Conservation (phyloP, 2,329 filamentous ascomycete species). For the Fusarium duplospermum region DNA sequence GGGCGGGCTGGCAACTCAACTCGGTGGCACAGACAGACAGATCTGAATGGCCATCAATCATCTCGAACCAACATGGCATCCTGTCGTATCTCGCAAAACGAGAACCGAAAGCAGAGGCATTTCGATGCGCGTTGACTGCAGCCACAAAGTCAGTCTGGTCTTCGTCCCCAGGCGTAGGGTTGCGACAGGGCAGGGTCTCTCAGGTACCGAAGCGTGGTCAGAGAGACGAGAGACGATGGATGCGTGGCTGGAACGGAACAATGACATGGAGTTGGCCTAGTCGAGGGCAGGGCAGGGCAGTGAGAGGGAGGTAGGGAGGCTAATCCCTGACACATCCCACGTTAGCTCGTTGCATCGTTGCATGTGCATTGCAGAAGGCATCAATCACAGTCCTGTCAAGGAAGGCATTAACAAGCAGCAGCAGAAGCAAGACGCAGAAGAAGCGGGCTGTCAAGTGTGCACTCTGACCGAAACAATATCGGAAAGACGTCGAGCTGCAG, state of each 20-base stretch:
- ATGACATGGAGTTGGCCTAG: slow-evolving; percentile 2
- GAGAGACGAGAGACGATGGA: background rate
- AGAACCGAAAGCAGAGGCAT: background rate
- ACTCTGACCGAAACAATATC: background rate
- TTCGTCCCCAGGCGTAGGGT: background rate
- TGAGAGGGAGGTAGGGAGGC: background rate
- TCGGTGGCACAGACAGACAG: background rate
- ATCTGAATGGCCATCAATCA: background rate
- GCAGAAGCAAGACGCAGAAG: background rate
- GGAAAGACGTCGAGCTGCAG: background rate
- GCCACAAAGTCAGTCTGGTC: background rate
- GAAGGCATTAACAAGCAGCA: background rate
- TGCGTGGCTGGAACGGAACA: slow-evolving; percentile 28
- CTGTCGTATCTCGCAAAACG: background rate
- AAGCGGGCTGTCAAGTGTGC: background rate
- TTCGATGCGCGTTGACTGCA: slow-evolving; percentile 5
- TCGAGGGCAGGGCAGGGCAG: slow-evolving; percentile 11
- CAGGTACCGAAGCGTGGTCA: slow-evolving; percentile 18
- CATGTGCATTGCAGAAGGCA: slow-evolving; percentile 35
- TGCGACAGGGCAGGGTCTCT: background rate
- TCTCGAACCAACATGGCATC: background rate
- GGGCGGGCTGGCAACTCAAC: background rate
- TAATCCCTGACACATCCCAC: slow-evolving; percentile 17
- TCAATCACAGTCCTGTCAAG: slow-evolving; percentile 4
- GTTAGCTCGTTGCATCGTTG: slow-evolving; percentile 35